Conservation (phyloP, 768 basidiomycete species). For the Nidularia sp. region DNA sequence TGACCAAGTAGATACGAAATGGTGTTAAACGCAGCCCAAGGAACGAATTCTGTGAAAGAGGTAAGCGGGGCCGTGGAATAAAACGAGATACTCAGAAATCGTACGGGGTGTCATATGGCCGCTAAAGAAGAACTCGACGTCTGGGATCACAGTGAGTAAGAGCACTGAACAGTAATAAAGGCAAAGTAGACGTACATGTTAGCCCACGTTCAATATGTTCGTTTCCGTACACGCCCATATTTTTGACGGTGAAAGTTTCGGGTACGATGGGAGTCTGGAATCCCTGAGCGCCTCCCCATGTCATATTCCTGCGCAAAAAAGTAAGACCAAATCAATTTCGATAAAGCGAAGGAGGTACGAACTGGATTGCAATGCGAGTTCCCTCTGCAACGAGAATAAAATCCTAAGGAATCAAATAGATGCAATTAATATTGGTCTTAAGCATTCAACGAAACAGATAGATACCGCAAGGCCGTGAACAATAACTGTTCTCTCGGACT, state of each 20-base stretch:
- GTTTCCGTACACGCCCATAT: constrained; percentile 59
- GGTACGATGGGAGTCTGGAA: constrained; percentile 59
- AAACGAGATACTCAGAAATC: constrained; percentile 8
- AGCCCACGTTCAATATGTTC: constrained; percentile 61
- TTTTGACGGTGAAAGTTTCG: constrained; percentile 60
- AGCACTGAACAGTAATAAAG: not conserved
- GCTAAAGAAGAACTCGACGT: constrained; percentile 54
- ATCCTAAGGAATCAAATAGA: constrained; percentile 17
- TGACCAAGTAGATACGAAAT: constrained; percentile 41
- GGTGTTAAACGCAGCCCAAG: constrained; percentile 41
- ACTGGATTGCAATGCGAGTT: constrained; percentile 52
- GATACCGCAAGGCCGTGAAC: constrained; percentile 63
- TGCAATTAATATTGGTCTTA: constrained; percentile 24
- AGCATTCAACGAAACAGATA: constrained; percentile 24
- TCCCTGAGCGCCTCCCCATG: constrained; percentile 60
- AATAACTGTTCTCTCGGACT: constrained; percentile 58
- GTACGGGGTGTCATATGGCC: constrained; percentile 62
- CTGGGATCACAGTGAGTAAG: constrained; percentile 18
- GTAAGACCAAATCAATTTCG: too few relatives aligned
- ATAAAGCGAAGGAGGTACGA: too few relatives aligned
- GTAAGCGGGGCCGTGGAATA: not conserved
- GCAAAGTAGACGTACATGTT: constrained; percentile 41
- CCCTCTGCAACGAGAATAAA: constrained; percentile 41
- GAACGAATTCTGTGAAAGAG: constrained; percentile 37
- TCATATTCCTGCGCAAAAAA: constrained; percentile 37